Conservation (phyloP, 768 basidiomycete genomes). For the Lactarius vividus region DNA sequence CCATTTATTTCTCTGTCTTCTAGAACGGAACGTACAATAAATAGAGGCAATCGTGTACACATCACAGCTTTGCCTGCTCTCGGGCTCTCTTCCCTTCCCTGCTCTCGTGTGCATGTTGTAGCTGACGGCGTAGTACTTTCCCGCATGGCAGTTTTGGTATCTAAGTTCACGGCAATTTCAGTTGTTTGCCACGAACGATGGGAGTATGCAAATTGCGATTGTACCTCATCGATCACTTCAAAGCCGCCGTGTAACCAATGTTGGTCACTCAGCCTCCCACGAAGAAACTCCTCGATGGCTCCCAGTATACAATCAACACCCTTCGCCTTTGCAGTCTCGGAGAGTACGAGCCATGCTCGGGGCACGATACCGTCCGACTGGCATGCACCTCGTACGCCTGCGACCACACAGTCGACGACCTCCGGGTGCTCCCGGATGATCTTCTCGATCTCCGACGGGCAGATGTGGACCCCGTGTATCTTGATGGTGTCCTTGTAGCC, state of each 20-base stretch:
- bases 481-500: slow-evolving; percentile 67
- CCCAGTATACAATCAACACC: slow-evolving; percentile 44
- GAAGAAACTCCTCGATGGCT: slow-evolving; percentile 57
- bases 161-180: slow-evolving; percentile 35
- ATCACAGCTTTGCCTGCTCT: background rate
- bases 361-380: slow-evolving; percentile 72
- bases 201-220: background rate
- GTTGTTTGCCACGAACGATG: background rate
- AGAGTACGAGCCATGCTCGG: slow-evolving; percentile 75
- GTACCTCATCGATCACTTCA: slow-evolving; percentile 58
- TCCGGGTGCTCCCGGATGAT: slow-evolving; percentile 59
- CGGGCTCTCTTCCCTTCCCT: background rate
- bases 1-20: background rate
- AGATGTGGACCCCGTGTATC: slow-evolving; percentile 74
- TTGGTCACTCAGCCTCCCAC: slow-evolving; percentile 60
- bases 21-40: background rate
- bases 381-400: slow-evolving; percentile 68
- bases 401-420: slow-evolving; percentile 66
- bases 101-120: slow-evolving; percentile 44
- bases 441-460: slow-evolving; percentile 73
- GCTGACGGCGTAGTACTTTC: slow-evolving; percentile 59
- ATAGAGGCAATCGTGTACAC: background rate
- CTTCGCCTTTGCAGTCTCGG: slow-evolving; percentile 45
- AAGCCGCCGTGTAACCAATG: slow-evolving; percentile 77
- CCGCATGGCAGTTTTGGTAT: slow-evolving; percentile 74